phyloP scores from a whole-genome alignment of 805 yeast genomes.

The Wickerhamiella bombiphila region DNA sequence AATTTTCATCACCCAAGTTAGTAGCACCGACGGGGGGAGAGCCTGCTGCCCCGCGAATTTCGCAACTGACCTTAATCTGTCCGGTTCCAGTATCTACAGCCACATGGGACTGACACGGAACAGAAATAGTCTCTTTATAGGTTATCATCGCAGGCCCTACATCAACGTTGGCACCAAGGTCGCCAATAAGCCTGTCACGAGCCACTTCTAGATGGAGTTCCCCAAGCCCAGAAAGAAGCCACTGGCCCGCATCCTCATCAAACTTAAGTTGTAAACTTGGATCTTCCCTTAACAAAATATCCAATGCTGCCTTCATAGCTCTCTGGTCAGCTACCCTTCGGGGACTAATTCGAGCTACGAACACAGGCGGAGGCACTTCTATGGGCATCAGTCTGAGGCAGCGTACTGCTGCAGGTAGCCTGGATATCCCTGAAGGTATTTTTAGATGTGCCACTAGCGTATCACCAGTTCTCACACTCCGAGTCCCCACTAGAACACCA shows the following conservation, averaged over 20 bases:
- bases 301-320: constrained; percentile 55
- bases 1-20: constrained; percentile 5
- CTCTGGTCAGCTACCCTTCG: constrained; percentile 65
- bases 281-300: constrained; percentile 63
- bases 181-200: constrained; percentile 59
- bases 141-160: constrained; percentile 80
- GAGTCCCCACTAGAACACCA: constrained; percentile 71
- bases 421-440: constrained; percentile 37
- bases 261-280: constrained; percentile 63
- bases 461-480: constrained; percentile 76
- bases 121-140: constrained; percentile 54
- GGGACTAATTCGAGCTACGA: constrained; percentile 75
- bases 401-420: constrained; percentile 32
- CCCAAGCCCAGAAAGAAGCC: constrained; percentile 90
- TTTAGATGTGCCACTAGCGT: constrained; percentile 55
- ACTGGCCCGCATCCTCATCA: constrained; percentile 79
- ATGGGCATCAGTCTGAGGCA: constrained; percentile 55
- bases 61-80: constrained; percentile 5
- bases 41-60: background rate
- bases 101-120: constrained; percentile 3
- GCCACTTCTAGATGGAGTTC: constrained; percentile 89
- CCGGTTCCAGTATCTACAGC: constrained; percentile 5
- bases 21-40: background rate
- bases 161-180: constrained; percentile 66
- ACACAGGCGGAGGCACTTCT: constrained; percentile 80